phyloP scores from a whole-genome alignment of 139 green algal species.

The Closterium sp. region DNA sequence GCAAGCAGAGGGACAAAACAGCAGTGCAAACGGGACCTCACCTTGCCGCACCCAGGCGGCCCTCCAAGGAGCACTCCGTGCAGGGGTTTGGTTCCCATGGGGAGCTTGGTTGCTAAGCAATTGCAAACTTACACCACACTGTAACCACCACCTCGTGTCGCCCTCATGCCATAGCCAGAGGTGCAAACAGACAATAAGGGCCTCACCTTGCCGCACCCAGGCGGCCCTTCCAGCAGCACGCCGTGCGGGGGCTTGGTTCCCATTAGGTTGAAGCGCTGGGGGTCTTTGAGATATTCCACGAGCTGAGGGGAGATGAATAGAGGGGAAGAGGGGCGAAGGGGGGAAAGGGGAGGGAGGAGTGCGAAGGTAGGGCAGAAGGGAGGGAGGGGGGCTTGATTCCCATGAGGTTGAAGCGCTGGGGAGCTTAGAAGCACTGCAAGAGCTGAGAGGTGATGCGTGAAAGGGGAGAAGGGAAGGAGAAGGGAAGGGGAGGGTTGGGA shows the following conservation, averaged over 20 bases:
- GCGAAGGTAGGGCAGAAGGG: neutral
- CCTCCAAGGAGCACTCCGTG: too few relatives aligned
- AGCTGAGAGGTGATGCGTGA: too few relatives aligned
- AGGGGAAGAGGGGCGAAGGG: neutral
- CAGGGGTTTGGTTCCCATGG: too few relatives aligned
- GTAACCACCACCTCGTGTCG: too few relatives aligned
- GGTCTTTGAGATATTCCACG: conserved; percentile 85
- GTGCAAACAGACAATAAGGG: too few relatives aligned
- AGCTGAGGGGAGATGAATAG: neutral
- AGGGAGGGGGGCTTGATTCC: conserved; percentile 82
- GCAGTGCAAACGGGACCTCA: too few relatives aligned
- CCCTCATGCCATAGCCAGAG: too few relatives aligned
- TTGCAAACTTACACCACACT: too few relatives aligned
- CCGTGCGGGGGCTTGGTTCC: conserved; percentile 83
- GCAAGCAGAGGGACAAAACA: too few relatives aligned
- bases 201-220: conserved; percentile 78
- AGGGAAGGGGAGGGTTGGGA: too few relatives aligned
- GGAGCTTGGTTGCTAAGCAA: too few relatives aligned
- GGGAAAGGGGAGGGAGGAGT: neutral
- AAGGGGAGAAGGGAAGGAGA: conserved; percentile 57
- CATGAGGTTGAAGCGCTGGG: conserved; percentile 69
- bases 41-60: too few relatives aligned
- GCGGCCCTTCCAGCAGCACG: conserved; percentile 90
- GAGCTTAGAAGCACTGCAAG: conserved; percentile 52
- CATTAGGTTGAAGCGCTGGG: conserved; percentile 70